Evolutionary conservation across 1,139 yeast species (phyloP).

Genomic region (Taphrina betulina): DNA sequence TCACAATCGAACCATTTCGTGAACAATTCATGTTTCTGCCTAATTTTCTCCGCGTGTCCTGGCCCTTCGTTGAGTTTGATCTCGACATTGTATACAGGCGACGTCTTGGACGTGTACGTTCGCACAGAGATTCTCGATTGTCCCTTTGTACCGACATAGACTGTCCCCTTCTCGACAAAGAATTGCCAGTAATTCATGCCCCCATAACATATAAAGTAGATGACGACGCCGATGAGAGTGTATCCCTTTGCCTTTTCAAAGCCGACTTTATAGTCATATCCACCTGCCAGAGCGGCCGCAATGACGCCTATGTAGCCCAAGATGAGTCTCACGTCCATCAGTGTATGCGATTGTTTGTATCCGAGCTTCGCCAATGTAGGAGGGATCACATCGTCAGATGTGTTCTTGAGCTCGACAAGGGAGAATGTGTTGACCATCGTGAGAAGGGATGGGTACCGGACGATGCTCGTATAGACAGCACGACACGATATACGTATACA

Average conservation of each 20-base stretch:
- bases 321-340: conserved; percentile 63
- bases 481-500: too few species aligned
- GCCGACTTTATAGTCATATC: conserved; percentile 63
- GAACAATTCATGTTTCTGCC: conserved; percentile 32
- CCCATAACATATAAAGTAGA: conserved; percentile 55
- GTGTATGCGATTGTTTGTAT: conserved; percentile 58
- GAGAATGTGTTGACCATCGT: conserved; percentile 37
- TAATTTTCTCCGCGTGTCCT: conserved; percentile 1
- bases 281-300: conserved; percentile 64
- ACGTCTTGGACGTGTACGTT: conserved; percentile 23
- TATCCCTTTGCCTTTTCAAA: conserved; percentile 48
- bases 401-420: conserved; percentile 42
- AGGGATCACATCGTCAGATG: conserved; percentile 45
- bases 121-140: conserved; percentile 36
- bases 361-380: conserved; percentile 54
- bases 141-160: conserved; percentile 58
- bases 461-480: too few species aligned
- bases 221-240: conserved; percentile 50
- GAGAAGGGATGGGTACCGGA: too few species aligned
- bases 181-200: conserved; percentile 53
- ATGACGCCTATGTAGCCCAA: conserved; percentile 68
- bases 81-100: conserved; percentile 32
- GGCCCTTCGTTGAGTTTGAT: neutral
- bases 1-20: conserved; percentile 36
- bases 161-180: conserved; percentile 56